Evolutionary conservation across 805 yeast species (phyloP), one percentile per base, ranked within the genome.

Genomic region (Lipomyces lipofer): DNA sequence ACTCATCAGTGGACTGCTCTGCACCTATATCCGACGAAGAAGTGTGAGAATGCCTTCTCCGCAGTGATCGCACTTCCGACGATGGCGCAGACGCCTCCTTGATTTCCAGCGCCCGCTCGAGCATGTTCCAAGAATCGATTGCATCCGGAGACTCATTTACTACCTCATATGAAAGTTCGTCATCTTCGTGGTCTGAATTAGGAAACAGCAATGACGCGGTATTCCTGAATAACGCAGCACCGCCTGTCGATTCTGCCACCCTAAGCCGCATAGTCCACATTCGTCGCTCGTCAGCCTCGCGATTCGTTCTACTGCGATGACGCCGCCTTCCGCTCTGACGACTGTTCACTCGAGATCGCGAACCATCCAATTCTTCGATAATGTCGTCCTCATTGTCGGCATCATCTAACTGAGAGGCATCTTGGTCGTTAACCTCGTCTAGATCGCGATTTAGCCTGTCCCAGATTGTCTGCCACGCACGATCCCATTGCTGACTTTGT

Each of bases 101-200:
- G 8, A 57, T 43, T 44, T 52, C 58, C 12, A 55, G 55, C 13
- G 70, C 70, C 47, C 53, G 60, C 44, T 64, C 71, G 15, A 66
- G 60, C 64, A 64, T 59, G 21, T 60, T 57, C 71, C 71, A 68
- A 2, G 71, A 68, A 43, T 64, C 63, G 4, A 42, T 47, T 51
- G 65, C 67, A 21, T 65, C 69, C 6, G 61, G 59, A 10, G 64
- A 48, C 36, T 54, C 58, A n/a, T n/a, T n/a, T n/a, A n/a, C n/a
- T n/a, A n/a, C n/a, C n/a, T n/a, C n/a, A n/a, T n/a, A n/a, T n/a
- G n/a, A n/a, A n/a, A n/a, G n/a, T n/a, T n/a, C n/a, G 12, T 42
- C 47, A 17, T n/a, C 47, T 9, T 45, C 47, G 15, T 45, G 36
- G n/a, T 52, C 38, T 13, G 24, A 19, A n/a, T 36, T 32, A 22